These are phyloP conservation scores for Protomyces inundatus DNA, from an alignment of 1,139 yeast species.

Conservation along the genomic window DNA sequence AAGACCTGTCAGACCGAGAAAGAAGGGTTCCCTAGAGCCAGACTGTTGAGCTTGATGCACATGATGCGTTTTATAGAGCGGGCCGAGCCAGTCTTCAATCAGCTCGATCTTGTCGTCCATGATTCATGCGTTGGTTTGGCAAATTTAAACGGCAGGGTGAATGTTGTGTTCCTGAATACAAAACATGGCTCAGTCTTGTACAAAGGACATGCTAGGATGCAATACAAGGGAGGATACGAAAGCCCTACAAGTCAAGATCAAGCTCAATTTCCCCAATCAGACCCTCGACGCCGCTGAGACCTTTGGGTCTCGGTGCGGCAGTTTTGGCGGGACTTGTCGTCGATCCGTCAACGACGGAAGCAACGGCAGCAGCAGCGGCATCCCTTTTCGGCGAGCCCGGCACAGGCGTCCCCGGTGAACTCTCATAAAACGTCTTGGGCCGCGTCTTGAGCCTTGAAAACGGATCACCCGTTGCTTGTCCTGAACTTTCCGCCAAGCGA, in stretches of 20 bases:
- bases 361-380: not conserved
- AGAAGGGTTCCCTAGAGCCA: constrained; percentile 44
- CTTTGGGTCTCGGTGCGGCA: not conserved
- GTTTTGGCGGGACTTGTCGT: not conserved
- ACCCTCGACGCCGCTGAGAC: constrained; percentile 15
- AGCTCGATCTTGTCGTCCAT: not conserved
- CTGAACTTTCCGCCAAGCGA: constrained; percentile 39
- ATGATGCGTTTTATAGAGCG: not conserved
- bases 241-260: constrained; percentile 15
- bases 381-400: constrained; percentile 15
- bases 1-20: constrained; percentile 76
- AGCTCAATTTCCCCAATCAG: constrained; percentile 21
- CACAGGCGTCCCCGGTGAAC: constrained; percentile 12
- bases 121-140: not conserved
- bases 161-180: too few species aligned
- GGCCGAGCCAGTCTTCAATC: constrained; percentile 6
- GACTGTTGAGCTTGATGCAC: not conserved
- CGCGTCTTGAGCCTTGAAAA: constrained; percentile 83
- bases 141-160: not conserved
- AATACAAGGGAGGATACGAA: not conserved
- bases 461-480: constrained; percentile 58
- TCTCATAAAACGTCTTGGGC: constrained; percentile 70
- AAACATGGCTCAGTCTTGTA: too few species aligned
- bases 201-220: not conserved
- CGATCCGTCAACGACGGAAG: too few species aligned